Evolutionary conservation across 2,329 filamentous ascomycete genomes (phyloP).

Genomic region (Calonectria honghensis): DNA sequence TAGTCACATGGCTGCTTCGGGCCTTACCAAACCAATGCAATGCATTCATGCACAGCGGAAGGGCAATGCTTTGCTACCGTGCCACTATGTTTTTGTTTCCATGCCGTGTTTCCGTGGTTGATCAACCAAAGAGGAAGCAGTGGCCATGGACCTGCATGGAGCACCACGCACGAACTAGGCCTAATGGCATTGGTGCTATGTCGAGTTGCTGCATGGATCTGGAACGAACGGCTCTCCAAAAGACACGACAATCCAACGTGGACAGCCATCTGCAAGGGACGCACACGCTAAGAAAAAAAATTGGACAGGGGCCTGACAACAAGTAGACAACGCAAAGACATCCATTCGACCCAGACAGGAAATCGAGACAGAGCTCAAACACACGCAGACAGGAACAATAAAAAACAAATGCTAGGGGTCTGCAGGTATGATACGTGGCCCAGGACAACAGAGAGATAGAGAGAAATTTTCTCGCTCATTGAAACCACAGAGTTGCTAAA

Average conservation of each 20-base stretch:
- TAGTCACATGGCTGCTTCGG: slow-evolving; percentile 22
- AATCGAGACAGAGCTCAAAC: slow-evolving; percentile 24
- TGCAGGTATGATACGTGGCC: background rate
- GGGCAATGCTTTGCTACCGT: slow-evolving; percentile 23
- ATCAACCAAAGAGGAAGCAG: slow-evolving; percentile 13
- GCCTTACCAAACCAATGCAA: slow-evolving; percentile 27
- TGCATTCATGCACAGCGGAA: slow-evolving; percentile 50
- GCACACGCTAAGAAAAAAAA: slow-evolving; percentile 8
- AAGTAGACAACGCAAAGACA: slow-evolving; percentile 26
- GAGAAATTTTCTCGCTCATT: background rate
- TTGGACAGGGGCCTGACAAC: background rate
- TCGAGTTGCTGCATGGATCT: slow-evolving; percentile 22
- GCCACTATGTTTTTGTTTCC: slow-evolving; percentile 21
- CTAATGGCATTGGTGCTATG: background rate
- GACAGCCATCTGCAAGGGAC: slow-evolving; percentile 33
- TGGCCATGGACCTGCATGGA: slow-evolving; percentile 6
- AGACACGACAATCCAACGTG: slow-evolving; percentile 33
- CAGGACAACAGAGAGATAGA: background rate
- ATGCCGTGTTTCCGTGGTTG: slow-evolving; percentile 7
- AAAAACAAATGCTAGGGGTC: background rate
- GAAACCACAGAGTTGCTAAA: slow-evolving; percentile 6
- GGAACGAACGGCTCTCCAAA: slow-evolving; percentile 35
- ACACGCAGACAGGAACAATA: slow-evolving; percentile 1
- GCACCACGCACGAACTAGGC: slow-evolving; percentile 15
- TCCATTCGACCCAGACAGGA: slow-evolving; percentile 19